Evolutionary conservation across 2,329 filamentous ascomycete species (phyloP).

Genomic region (Stylonectria norvegica): DNA sequence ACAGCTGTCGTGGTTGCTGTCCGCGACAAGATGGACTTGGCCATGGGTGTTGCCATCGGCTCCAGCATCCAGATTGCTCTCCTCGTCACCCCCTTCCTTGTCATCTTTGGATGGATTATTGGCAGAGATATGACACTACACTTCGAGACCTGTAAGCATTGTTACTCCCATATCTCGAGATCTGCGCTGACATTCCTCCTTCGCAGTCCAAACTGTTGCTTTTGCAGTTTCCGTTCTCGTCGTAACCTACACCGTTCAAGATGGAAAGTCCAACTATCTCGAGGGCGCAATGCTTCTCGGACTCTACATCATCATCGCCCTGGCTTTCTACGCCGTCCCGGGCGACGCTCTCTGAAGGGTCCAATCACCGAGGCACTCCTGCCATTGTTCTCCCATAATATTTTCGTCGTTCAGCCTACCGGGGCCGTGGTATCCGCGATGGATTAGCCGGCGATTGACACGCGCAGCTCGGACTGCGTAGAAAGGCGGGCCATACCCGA

Average conservation of each 20-base stretch:
- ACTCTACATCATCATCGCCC: conserved; percentile 58
- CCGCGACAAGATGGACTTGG: conserved; percentile 71
- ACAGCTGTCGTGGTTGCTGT: conserved; percentile 76
- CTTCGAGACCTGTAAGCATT: conserved; percentile 59
- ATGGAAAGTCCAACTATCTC: conserved; percentile 80
- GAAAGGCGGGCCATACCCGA: not conserved
- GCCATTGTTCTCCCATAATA: no score
- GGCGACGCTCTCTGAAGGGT: conserved; percentile 45
- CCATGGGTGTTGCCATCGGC: conserved; percentile 78
- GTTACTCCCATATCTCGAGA: conserved; percentile 1
- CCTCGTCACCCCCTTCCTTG: conserved; percentile 75
- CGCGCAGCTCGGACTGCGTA: conserved; percentile 2
- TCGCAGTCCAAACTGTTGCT: conserved; percentile 66
- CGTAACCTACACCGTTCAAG: conserved; percentile 72
- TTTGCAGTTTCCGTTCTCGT: conserved; percentile 74
- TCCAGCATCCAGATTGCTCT: conserved; percentile 81
- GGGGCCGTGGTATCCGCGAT: no score
- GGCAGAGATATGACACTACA: conserved; percentile 70
- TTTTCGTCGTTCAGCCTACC: no score
- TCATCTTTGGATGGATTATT: conserved; percentile 77
- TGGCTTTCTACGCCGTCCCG: conserved; percentile 58
- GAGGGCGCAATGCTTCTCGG: conserved; percentile 67
- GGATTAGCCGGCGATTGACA: conserved; percentile 3
- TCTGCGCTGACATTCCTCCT: conserved; percentile 3
- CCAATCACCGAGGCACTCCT: conserved; percentile 18